Evolutionary conservation across 108 stramenopile genomes (phyloP).

Genomic region (Stephanodiscus minutulus): DNA sequence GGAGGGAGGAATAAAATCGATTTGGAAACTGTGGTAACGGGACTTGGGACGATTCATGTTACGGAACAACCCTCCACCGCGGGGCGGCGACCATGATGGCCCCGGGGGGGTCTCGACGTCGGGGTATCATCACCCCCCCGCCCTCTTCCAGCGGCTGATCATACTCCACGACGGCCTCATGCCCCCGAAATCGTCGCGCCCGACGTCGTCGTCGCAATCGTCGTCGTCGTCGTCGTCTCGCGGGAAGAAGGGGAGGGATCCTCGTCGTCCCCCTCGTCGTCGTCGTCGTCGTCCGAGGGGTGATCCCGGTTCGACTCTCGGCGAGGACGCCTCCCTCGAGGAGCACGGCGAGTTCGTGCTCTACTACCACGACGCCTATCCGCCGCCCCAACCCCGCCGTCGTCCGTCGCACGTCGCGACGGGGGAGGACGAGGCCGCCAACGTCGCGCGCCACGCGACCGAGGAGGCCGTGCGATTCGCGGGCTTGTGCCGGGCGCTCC

Average conservation of each 20-base stretch:
- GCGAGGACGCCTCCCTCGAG: slow-evolving; percentile 68
- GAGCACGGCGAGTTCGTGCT: slow-evolving; percentile 72
- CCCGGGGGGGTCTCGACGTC: background rate
- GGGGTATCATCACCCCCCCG: background rate
- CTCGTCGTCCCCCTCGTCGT: background rate
- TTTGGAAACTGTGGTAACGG: too few species aligned
- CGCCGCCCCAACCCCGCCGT: background rate
- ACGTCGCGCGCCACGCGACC: slow-evolving; percentile 15
- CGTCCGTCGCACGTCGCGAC: background rate
- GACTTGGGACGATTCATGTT: background rate
- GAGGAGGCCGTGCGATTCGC: slow-evolving; percentile 71
- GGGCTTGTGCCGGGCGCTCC: slow-evolving; percentile 64
- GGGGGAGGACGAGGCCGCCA: background rate
- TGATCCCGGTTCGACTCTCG: slow-evolving; percentile 39
- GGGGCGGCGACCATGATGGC: background rate
- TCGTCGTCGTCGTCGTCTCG: too few species aligned
- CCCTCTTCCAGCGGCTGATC: slow-evolving; percentile 44
- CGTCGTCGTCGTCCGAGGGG: slow-evolving; percentile 4
- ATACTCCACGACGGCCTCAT: slow-evolving; percentile 51
- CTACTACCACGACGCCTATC: slow-evolving; percentile 46
- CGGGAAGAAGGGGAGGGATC: background rate
- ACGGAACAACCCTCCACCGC: background rate
- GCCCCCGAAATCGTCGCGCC: slow-evolving; percentile 3
- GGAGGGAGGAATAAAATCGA: too few species aligned
- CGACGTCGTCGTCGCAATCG: background rate